A percentile compares a stretch with the other conserved stretches of the same genome.
These are phyloP conservation scores for Rhodamnia rubescens DNA, from an alignment of 345 rosid species.

Conservation along the genomic window DNA sequence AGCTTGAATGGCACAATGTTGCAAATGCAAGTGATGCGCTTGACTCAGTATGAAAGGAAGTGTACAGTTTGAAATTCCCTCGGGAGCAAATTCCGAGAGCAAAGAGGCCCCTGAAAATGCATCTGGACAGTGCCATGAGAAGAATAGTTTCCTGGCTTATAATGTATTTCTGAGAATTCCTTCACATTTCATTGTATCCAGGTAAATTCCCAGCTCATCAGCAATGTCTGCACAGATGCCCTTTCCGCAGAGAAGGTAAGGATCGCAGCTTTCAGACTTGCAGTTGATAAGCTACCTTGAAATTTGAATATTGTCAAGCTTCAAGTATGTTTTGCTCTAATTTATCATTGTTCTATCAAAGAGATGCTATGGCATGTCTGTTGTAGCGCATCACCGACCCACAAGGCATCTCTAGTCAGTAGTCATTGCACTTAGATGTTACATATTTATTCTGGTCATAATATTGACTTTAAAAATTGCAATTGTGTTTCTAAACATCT, in stretches of 20 bases:
- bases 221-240: constrained; percentile 97
- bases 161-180: neutral
- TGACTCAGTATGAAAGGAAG: neutral
- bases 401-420: neutral
- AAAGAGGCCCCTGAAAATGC: neutral
- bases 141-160: neutral
- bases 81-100: neutral
- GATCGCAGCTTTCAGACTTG: neutral
- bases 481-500: neutral
- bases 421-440: neutral
- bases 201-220: constrained; percentile 98
- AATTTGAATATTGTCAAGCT: neutral
- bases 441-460: neutral
- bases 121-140: neutral
- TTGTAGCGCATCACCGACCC: neutral
- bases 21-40: neutral
- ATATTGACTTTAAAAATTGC: neutral
- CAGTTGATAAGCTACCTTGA: neutral
- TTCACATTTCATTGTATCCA: constrained; percentile 8
- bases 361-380: neutral
- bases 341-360: neutral
- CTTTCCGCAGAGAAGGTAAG: constrained; percentile 96
- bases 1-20: neutral
- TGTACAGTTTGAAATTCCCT: neutral
- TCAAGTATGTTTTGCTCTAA: neutral